Conservation (phyloP, 164 flowering plant genomes). For the Stephania cephalantha region DNA sequence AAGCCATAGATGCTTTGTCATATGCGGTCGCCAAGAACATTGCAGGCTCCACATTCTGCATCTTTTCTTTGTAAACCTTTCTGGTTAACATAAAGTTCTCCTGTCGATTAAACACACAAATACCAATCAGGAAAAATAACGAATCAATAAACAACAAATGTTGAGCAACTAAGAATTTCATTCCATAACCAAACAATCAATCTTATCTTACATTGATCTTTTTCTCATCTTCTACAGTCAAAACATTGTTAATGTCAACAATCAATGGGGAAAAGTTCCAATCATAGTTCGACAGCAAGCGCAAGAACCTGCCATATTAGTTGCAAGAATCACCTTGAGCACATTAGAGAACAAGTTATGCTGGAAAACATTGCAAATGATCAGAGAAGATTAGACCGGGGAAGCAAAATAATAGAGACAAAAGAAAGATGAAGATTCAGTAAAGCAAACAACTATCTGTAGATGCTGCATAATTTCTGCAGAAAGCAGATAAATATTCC, state of each 20-base stretch:
- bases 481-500: neutral
- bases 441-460: neutral
- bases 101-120: conserved; percentile 28
- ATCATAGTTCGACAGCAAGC: conserved; percentile 72
- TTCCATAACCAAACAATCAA: neutral
- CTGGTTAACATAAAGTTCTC: conserved; percentile 58
- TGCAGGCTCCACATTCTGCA: conserved; percentile 35
- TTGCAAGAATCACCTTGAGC: neutral
- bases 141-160: neutral
- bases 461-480: neutral
- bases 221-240: conserved; percentile 46
- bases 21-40: conserved; percentile 86
- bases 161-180: neutral
- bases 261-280: conserved; percentile 77
- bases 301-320: conserved; percentile 55
- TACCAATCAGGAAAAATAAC: neutral
- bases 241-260: conserved; percentile 77
- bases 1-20: conserved; percentile 89
- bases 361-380: neutral
- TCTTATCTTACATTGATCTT: conserved; percentile 60
- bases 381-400: neutral
- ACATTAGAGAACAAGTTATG: neutral
- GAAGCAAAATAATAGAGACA: neutral
- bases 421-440: neutral
- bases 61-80: conserved; percentile 40